Evolutionary conservation across 2,329 filamentous ascomycete genomes (phyloP), one percentile per base, ranked within the genome.

Genomic region (Myotisia sp.): DNA sequence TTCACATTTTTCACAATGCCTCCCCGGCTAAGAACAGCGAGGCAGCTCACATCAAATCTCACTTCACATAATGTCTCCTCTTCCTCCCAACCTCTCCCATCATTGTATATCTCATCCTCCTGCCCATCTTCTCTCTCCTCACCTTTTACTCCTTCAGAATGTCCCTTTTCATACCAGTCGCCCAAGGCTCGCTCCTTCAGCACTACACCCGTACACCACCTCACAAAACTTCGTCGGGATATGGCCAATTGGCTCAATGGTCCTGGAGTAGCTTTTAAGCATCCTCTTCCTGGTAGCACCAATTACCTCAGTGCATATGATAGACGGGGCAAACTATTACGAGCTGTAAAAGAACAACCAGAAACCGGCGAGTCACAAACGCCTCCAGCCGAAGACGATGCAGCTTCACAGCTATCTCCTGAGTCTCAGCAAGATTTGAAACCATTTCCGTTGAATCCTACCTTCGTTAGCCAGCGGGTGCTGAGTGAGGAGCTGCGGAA

Each of bases 381-480:
- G 28, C 23, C 18, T 19, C 29, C 22, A 37, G 16, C 37, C 38
- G 10, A 28, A 52, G 47, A 22, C 56, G 55, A 39, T n/a, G n/a
- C n/a, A n/a, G n/a, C n/a, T n/a, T n/a, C n/a, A n/a, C n/a, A n/a
- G n/a, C n/a, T n/a, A n/a, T n/a, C n/a, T n/a, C n/a, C n/a, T n/a
- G n/a, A n/a, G n/a, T n/a, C n/a, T n/a, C n/a, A n/a, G n/a, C n/a
- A n/a, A 42, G 19, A n/a, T 4, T 37, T 49, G 47, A 66, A 54
- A 40, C 83, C 82, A 0, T 93, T 90, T 44, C 84, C 84, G 0
- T 52, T 72, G 32, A 93, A 93, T 54, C 62, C 60, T 3, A 52
- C 68, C 16, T 94, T 87, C 58, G 59, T 65, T 42, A 83, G 76
- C 47, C 68, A 81, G 53, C 62, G 68, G 3, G 79, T 93, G 14